Evolutionary conservation across 164 flowering plant genomes (phyloP).

Genomic region (Magnolia sinica): DNA sequence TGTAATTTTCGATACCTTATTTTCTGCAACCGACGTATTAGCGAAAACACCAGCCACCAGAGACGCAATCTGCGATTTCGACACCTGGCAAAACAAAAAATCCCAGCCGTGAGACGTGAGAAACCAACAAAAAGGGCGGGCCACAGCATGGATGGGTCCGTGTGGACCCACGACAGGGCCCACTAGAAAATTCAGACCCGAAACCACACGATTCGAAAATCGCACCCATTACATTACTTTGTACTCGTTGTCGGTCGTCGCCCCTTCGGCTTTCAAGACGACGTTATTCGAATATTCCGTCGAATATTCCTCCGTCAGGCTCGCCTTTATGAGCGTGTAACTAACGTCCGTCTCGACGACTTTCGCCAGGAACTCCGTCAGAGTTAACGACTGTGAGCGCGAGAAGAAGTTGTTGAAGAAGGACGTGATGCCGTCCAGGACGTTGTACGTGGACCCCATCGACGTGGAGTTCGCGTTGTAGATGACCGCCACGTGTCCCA

Average conservation of each 20-base stretch:
- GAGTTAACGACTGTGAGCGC: constrained; percentile 45
- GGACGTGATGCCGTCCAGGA: constrained; percentile 65
- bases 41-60: constrained; percentile 80
- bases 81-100: constrained; percentile 41
- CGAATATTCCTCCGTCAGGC: constrained; percentile 67
- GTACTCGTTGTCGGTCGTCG: constrained; percentile 48
- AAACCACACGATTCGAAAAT: background rate
- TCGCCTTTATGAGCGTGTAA: constrained; percentile 75
- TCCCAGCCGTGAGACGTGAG: background rate
- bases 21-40: constrained; percentile 78
- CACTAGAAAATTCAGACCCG: background rate
- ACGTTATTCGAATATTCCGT: constrained; percentile 64
- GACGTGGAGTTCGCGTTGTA: constrained; percentile 37
- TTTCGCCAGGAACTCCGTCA: constrained; percentile 57
- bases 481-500: constrained; percentile 71
- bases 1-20: constrained; percentile 50
- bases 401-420: constrained; percentile 86
- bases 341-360: constrained; percentile 55
- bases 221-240: constrained; percentile 99
- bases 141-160: background rate
- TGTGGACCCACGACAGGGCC: background rate
- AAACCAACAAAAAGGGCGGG: background rate
- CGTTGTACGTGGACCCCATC: constrained; percentile 45
- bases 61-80: constrained; percentile 67
- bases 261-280: constrained; percentile 67